Conservation (phyloP, 345 rosid genomes). For the Eucalyptus tenuipes region DNA sequence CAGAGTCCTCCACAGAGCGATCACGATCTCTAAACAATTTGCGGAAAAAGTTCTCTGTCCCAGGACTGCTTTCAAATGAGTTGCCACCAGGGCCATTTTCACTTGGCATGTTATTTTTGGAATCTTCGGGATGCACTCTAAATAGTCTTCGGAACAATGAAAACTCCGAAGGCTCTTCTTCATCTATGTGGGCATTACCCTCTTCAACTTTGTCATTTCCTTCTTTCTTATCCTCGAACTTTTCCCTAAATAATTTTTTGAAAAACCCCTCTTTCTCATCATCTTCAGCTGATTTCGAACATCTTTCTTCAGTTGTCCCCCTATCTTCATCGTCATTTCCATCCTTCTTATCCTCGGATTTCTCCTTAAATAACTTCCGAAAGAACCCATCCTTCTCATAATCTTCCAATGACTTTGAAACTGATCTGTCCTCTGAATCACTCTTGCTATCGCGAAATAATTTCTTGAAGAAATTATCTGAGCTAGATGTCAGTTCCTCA, state of each 20-base stretch:
- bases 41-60: conserved; percentile 93
- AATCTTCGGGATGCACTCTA: conserved; percentile 93
- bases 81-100: conserved; percentile 42
- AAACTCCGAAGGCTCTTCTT: conserved; percentile 82
- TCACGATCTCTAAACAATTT: conserved; percentile 95
- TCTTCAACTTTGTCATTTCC: conserved; percentile 44
- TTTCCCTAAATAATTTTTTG: conserved; percentile 74
- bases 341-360: conserved; percentile 65
- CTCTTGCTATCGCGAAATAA: conserved; percentile 56
- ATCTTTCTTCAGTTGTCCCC: conserved; percentile 24
- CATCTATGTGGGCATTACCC: conserved; percentile 39
- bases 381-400: conserved; percentile 86
- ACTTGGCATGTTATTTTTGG: conserved; percentile 31
- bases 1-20: conserved; percentile 89
- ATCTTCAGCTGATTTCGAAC: conserved; percentile 57
- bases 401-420: conserved; percentile 53
- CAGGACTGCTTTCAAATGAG: conserved; percentile 82
- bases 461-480: conserved; percentile 78
- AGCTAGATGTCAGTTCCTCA: conserved; percentile 48
- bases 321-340: conserved; percentile 40
- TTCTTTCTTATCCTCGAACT: conserved; percentile 71
- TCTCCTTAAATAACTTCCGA: conserved; percentile 71
- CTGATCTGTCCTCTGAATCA: conserved; percentile 29
- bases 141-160: conserved; percentile 72
- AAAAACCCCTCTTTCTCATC: conserved; percentile 94